A percentile compares a stretch with the other conserved stretches of the same genome.
These are phyloP conservation scores for Fragilaria radians DNA, from an alignment of 108 stramenopile genomes.

Conservation along the genomic window DNA sequence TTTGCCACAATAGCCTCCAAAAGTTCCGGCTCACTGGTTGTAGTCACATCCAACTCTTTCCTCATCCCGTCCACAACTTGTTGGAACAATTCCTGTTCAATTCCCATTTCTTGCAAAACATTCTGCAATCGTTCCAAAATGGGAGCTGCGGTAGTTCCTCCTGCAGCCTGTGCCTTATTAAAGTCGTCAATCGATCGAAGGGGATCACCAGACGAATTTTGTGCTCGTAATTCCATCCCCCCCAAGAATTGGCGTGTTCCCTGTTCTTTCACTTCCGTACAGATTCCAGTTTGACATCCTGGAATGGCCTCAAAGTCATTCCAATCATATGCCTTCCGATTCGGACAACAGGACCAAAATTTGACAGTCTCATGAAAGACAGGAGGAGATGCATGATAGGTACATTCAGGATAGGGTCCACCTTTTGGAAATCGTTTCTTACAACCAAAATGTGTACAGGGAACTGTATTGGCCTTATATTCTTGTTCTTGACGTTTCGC, in stretches of 20 bases:
- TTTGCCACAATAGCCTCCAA: constrained; percentile 48
- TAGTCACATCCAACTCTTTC: constrained; percentile 21
- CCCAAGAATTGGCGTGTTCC: constrained; percentile 69
- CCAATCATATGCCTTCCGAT: constrained; percentile 86
- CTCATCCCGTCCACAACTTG: constrained; percentile 77
- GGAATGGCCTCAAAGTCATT: constrained; percentile 77
- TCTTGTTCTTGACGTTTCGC: constrained; percentile 35
- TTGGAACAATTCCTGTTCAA: constrained; percentile 74
- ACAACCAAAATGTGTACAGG: constrained; percentile 86
- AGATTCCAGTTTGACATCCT: constrained; percentile 67
- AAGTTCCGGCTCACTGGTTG: constrained; percentile 39
- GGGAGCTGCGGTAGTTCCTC: constrained; percentile 74
- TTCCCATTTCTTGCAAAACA: constrained; percentile 64
- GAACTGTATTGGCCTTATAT: constrained; percentile 36
- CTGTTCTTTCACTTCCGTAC: constrained; percentile 56
- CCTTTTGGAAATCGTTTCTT: constrained; percentile 70
- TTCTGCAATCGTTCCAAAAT: constrained; percentile 54
- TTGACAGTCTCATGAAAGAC: constrained; percentile 99
- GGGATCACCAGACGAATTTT: constrained; percentile 27
- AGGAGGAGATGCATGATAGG: constrained; percentile 86
- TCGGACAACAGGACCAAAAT: constrained; percentile 94
- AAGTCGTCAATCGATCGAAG: constrained; percentile 84
- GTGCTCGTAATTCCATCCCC: constrained; percentile 73
- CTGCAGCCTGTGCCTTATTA: constrained; percentile 62
- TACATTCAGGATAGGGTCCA: constrained; percentile 70